Evolutionary conservation across 2,329 filamentous ascomycete species (phyloP).

Genomic region (Talaromyces sp.): DNA sequence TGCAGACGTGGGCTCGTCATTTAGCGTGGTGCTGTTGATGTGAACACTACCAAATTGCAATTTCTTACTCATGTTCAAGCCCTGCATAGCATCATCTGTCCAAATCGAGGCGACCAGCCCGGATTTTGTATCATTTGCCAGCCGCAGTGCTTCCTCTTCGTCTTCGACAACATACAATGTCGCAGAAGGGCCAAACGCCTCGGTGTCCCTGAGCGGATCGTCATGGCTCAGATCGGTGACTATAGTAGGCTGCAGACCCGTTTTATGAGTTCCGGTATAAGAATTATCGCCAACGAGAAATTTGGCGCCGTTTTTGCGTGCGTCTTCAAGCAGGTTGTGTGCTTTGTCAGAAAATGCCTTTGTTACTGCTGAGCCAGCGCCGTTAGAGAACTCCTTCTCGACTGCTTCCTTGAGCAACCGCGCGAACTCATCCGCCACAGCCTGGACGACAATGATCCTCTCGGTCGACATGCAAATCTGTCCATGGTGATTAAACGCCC

Average conservation of each 20-base stretch:
- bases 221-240: slow-evolving; percentile 57
- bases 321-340: not conserved
- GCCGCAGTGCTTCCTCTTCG: slow-evolving; percentile 34
- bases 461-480: slow-evolving; percentile 64
- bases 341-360: not conserved
- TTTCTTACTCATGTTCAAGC: slow-evolving; percentile 15
- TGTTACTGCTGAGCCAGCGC: not conserved
- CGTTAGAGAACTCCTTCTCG: not conserved
- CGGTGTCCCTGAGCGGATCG: slow-evolving; percentile 52
- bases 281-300: slow-evolving; percentile 4
- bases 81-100: slow-evolving; percentile 35
- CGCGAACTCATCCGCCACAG: slow-evolving; percentile 2
- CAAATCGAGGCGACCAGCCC: slow-evolving; percentile 36
- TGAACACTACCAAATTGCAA: not conserved
- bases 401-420: not conserved
- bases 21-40: not conserved
- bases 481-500: slow-evolving; percentile 57
- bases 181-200: slow-evolving; percentile 68
- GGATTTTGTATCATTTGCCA: slow-evolving; percentile 38
- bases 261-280: not conserved
- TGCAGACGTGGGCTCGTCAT: not conserved
- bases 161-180: slow-evolving; percentile 51
- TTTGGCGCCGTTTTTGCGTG: not conserved
- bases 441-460: slow-evolving; percentile 56
- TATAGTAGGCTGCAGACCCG: slow-evolving; percentile 53